Conservation (phyloP, 108 stramenopile species). For the Cyclotella baltica region DNA sequence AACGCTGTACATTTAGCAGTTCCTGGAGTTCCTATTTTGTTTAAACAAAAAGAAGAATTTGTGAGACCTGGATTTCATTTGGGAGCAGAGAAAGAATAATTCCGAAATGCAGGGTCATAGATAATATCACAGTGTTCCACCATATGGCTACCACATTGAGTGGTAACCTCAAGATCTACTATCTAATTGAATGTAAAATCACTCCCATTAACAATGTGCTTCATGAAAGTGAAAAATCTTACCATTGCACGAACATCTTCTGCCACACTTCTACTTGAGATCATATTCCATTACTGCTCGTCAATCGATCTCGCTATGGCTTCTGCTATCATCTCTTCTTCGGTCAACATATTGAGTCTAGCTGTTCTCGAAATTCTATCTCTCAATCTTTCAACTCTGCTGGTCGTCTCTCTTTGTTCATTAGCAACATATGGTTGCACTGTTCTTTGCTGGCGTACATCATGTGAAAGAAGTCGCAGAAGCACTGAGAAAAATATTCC, state of each 20-base stretch:
- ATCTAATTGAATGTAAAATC: constrained; percentile 6
- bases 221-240: not conserved
- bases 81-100: not conserved
- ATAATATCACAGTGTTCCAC: not conserved
- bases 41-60: no score
- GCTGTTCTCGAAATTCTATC: not conserved
- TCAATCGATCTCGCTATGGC: constrained; percentile 31
- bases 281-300: constrained; percentile 21
- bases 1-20: no score
- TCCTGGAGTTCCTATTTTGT: no score
- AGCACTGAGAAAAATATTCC: no score
- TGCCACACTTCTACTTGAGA: not conserved
- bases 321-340: constrained; percentile 28
- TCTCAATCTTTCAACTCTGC: not conserved
- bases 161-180: not conserved
- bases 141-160: not conserved
- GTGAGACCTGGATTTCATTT: no score
- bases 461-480: no score
- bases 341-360: not conserved
- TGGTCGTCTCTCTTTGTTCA: not conserved
- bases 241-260: not conserved
- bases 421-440: not conserved
- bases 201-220: not conserved
- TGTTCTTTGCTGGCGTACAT: no score
- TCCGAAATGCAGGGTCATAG: not conserved